phyloP scores from a whole-genome alignment of 2,329 filamentous ascomycete genomes.

The Neoscytalidium dimidiatum region DNA sequence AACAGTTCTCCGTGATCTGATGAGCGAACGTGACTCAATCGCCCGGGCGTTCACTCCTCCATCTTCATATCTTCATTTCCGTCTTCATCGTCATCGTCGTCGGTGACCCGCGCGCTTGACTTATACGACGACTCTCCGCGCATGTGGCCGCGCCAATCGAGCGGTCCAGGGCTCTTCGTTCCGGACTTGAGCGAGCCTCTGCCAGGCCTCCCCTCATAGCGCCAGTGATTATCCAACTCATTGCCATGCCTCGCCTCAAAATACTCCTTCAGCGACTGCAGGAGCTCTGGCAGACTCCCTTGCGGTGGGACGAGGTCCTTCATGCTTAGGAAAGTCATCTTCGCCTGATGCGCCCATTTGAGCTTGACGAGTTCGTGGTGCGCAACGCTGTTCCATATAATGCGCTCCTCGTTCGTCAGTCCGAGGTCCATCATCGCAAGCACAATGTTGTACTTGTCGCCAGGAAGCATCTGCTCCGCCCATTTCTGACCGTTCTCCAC shows the following conservation, averaged over 20 bases:
- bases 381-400: constrained; percentile 37
- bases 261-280: constrained; percentile 29
- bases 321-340: constrained; percentile 26
- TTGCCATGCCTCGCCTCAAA: constrained; percentile 21
- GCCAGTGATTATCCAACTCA: constrained; percentile 24
- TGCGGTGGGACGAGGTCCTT: constrained; percentile 23
- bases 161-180: constrained; percentile 6
- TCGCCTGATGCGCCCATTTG: constrained; percentile 28
- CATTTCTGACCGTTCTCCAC: constrained; percentile 24
- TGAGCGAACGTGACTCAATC: not conserved
- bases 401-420: constrained; percentile 32
- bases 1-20: no score
- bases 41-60: not conserved
- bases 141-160: constrained; percentile 12
- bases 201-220: constrained; percentile 7
- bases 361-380: constrained; percentile 28
- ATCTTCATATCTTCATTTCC: not conserved
- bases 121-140: constrained; percentile 7
- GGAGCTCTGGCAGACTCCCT: constrained; percentile 20
- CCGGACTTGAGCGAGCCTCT: constrained; percentile 1
- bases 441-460: constrained; percentile 45
- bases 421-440: constrained; percentile 32
- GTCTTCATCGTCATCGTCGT: constrained; percentile 1
- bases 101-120: not conserved
- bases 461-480: constrained; percentile 39